phyloP scores from a whole-genome alignment of 2,329 filamentous ascomycete species.

The Alternaria triticina region DNA sequence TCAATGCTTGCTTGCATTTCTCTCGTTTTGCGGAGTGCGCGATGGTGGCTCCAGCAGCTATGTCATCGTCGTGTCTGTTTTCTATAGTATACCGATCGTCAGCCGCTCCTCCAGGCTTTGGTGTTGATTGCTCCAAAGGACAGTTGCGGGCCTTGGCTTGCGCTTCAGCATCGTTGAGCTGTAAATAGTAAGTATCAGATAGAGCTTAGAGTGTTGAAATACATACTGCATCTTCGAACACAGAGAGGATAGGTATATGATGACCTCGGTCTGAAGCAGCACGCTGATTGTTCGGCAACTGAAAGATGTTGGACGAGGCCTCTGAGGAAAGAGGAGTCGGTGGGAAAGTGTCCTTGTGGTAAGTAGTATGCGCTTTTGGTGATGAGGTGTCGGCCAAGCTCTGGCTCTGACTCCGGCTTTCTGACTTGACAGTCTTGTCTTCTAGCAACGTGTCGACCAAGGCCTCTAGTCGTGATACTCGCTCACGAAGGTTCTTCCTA shows the following conservation, averaged over 20 bases:
- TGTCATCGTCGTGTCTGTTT: slow-evolving; percentile 39
- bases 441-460: slow-evolving; percentile 49
- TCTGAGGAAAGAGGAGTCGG: slow-evolving; percentile 45
- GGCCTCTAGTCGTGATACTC: slow-evolving; percentile 51
- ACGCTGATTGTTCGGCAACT: slow-evolving; percentile 28
- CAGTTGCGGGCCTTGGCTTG: slow-evolving; percentile 37
- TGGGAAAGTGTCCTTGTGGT: slow-evolving; percentile 35
- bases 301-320: slow-evolving; percentile 29
- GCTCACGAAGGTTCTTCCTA: slow-evolving; percentile 52
- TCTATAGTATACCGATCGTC: slow-evolving; percentile 39
- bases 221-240: slow-evolving; percentile 49
- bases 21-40: slow-evolving; percentile 41
- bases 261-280: slow-evolving; percentile 36
- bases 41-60: slow-evolving; percentile 25
- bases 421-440: slow-evolving; percentile 42
- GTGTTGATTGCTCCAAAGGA: slow-evolving; percentile 21
- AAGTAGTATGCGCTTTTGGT: slow-evolving; percentile 31
- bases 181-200: slow-evolving; percentile 17
- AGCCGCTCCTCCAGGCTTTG: slow-evolving; percentile 11
- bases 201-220: not conserved
- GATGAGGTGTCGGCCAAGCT: slow-evolving; percentile 36
- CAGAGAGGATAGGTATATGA: slow-evolving; percentile 47
- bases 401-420: slow-evolving; percentile 29
- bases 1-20: slow-evolving; percentile 43
- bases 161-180: slow-evolving; percentile 47